A percentile compares a stretch with the other conserved stretches of the same genome.
Evolutionary conservation across 768 basidiomycete genomes (phyloP).

Genomic region (Suillus paluster): DNA sequence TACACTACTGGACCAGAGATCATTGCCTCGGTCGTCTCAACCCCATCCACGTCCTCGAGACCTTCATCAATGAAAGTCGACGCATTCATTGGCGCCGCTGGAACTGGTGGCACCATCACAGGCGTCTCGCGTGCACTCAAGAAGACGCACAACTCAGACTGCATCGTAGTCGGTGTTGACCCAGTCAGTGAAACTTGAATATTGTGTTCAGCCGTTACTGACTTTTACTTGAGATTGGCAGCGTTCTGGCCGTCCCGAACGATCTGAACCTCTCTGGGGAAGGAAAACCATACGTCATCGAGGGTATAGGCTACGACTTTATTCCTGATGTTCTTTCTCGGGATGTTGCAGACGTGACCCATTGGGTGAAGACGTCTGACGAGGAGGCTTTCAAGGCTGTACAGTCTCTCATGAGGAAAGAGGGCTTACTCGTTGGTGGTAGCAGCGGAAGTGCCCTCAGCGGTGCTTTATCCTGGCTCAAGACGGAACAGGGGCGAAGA

Average conservation of each 20-base stretch:
- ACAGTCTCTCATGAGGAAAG: conserved; percentile 74
- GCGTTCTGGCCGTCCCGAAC: conserved; percentile 80
- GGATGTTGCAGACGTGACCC: conserved; percentile 57
- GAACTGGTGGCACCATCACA: conserved; percentile 96
- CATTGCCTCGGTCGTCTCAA: conserved; percentile 71
- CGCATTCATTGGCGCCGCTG: conserved; percentile 83
- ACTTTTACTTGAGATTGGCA: conserved; percentile 66
- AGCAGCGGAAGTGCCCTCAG: conserved; percentile 88
- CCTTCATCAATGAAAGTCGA: conserved; percentile 80
- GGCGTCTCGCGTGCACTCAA: conserved; percentile 82
- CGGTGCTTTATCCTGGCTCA: conserved; percentile 80
- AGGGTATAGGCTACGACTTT: conserved; percentile 98
- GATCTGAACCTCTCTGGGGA: conserved; percentile 57
- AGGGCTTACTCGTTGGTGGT: conserved; percentile 92
- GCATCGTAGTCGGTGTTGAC: conserved; percentile 85
- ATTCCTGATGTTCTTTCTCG: conserved; percentile 86
- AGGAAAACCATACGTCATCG: conserved; percentile 71
- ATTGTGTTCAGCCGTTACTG: conserved; percentile 10
- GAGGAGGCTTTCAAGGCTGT: conserved; percentile 80
- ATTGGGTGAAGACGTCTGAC: conserved; percentile 89
- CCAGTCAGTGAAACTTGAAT: conserved; percentile 58
- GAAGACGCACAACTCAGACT: conserved; percentile 73
- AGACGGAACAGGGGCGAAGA: conserved; percentile 63
- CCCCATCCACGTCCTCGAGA: conserved; percentile 57
- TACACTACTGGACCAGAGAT: conserved; percentile 92